Evolutionary conservation across 306 rosid genomes (phyloP), one percentile per base, ranked within the genome.

Genomic region (Phaseolus lunatus): DNA sequence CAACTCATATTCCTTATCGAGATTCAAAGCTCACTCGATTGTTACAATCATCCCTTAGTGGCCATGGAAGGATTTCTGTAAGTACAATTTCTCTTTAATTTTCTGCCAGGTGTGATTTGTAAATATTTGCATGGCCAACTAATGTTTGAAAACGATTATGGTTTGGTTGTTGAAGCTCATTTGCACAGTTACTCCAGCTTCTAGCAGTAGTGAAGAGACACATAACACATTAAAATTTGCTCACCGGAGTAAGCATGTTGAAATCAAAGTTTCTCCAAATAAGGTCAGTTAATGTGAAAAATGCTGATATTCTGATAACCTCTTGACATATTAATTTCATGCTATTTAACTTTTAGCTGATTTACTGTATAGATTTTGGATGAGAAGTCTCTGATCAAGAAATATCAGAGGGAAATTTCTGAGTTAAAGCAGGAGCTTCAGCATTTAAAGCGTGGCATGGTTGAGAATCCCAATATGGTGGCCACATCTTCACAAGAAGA

Each of bases 171-270:
- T 81, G 78, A 63, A 93, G 98, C 98, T 93, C 84, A 89, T 93
- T 66, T 93, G 98, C 85, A 93, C 93, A 14, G 92, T 93, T 70
- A 93, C 98, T 71, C 98, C 98, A 79, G 88, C 98, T 68, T 93
- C 98, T 72, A 88, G 96, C 87, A 89, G 86, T 78, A 82, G 88
- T n/a, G 98, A 93, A 83, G 98, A 93, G 95, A 93, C 98, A 23
- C 94, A 89, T 75, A 93, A 93, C 80, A 93, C 98, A 2, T 80
- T 93, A 72, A 93, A 93, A 80, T 93, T 93, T 80, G 98, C 98
- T 41, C 92, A 91, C 70, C 90, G 98, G 45, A 88, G 93, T 35
- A 93, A 93, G 84, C 96, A 91, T 85, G 90, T 93, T 37, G 98
- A 93, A 83, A 91, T 93, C 77, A 87, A 88, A 82, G 93, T 96